phyloP scores from a whole-genome alignment of 805 yeast genomes.

The Yarrowia yakushimensis region DNA sequence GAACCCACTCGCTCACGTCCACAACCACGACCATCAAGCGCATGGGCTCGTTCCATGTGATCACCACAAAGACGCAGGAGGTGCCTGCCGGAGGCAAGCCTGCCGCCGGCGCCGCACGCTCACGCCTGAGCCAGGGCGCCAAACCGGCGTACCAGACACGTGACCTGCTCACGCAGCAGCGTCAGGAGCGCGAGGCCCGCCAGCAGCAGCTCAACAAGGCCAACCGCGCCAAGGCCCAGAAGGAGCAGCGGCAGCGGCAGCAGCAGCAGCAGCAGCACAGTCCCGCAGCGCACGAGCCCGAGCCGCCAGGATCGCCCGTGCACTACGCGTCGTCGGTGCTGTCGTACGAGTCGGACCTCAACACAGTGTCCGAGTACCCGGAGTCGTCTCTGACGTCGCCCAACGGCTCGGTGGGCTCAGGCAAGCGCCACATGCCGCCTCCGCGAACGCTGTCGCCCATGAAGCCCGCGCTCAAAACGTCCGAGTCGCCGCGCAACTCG shows the following conservation, averaged over 20 bases:
- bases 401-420: constrained; percentile 16
- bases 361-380: constrained; percentile 32
- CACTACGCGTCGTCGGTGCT: constrained; percentile 30
- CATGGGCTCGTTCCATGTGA: constrained; percentile 39
- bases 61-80: constrained; percentile 35
- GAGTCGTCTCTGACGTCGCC: constrained; percentile 15
- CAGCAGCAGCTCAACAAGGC: not conserved
- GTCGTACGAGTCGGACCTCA: constrained; percentile 33
- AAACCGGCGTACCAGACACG: constrained; percentile 23
- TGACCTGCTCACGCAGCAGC: not conserved
- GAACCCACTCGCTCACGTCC: constrained; percentile 39
- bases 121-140: not conserved
- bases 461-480: constrained; percentile 36
- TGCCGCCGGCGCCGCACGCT: not conserved
- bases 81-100: constrained; percentile 24
- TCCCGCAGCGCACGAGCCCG: not conserved
- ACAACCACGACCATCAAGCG: constrained; percentile 39
- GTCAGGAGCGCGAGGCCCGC: constrained; percentile 13
- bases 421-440: constrained; percentile 31
- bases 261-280: not conserved
- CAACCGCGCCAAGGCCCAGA: constrained; percentile 17
- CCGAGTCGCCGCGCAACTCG: constrained; percentile 26
- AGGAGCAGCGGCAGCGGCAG: not conserved
- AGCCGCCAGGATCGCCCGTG: not conserved
- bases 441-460: constrained; percentile 34